These are phyloP conservation scores for Trichoderma atroviride DNA, from an alignment of 2,329 filamentous ascomycete species.

Conservation along the genomic window DNA sequence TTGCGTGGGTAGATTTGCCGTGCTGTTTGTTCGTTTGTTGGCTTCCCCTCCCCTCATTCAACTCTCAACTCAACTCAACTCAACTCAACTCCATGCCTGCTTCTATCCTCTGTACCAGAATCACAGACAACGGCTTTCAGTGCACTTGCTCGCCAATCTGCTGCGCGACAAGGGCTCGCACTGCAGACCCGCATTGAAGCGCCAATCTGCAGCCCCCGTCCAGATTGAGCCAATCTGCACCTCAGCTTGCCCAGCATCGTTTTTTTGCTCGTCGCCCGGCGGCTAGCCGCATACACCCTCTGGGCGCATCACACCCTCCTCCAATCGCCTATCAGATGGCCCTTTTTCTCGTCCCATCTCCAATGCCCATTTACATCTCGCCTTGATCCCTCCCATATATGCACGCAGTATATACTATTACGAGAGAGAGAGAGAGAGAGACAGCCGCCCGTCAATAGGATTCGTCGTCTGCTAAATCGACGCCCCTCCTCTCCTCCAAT, in stretches of 20 bases:
- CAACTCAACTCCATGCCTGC: neutral
- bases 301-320: slow-evolving; percentile 23
- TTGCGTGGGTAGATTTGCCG: neutral
- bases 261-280: neutral
- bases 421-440: too few relatives aligned
- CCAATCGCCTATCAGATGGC: slow-evolving; percentile 28
- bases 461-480: neutral
- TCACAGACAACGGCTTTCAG: neutral
- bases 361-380: neutral
- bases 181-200: slow-evolving; percentile 11
- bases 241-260: neutral
- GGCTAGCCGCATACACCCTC: slow-evolving; percentile 21
- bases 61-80: neutral
- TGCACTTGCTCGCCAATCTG: neutral
- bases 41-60: neutral
- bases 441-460: neutral
- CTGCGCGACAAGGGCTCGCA: neutral
- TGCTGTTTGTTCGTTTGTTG: neutral
- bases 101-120: neutral
- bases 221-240: slow-evolving; percentile 21
- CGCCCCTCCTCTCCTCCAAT: neutral
- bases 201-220: slow-evolving; percentile 12
- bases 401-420: neutral
- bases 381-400: neutral
- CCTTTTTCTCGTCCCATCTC: neutral